A percentile compares a stretch with the other conserved stretches of the same genome.
These are phyloP conservation scores for Flueggea neowawraea DNA, from an alignment of 441 rosid genomes.

Conservation along the genomic window DNA sequence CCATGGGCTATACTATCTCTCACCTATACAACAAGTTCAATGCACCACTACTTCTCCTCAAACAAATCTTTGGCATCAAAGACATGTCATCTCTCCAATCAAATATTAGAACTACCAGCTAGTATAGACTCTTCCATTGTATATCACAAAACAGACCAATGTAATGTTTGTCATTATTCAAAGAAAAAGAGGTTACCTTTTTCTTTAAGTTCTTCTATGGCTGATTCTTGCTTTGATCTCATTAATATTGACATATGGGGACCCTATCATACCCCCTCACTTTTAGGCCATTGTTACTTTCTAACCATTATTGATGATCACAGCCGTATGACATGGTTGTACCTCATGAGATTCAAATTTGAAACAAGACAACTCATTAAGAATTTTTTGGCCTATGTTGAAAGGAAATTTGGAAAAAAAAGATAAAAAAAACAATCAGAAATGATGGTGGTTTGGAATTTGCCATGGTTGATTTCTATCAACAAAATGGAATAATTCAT, in stretches of 20 bases:
- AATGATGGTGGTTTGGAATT: neutral
- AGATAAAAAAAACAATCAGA: neutral
- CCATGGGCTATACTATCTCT: too few species aligned
- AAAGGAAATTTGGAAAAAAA: neutral
- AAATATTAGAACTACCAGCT: neutral
- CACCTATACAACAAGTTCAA: too few species aligned
- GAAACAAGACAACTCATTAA: neutral
- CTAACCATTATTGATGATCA: conserved; percentile 4
- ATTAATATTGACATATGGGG: neutral
- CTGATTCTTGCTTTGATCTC: neutral
- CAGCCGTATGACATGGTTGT: neutral
- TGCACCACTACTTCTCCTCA: too few species aligned
- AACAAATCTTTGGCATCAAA: neutral
- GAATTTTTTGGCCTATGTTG: neutral
- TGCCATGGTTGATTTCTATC: neutral
- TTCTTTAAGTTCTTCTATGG: neutral
- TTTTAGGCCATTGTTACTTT: neutral
- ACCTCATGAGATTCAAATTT: neutral
- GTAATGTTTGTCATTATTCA: neutral
- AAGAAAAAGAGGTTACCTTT: neutral
- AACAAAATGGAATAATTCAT: too few species aligned
- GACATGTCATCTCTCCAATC: neutral
- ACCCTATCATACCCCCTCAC: neutral
- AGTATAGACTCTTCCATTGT: neutral
- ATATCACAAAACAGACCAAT: neutral